A percentile compares a stretch with the other conserved stretches of the same genome.
Conservation (phyloP, 768 basidiomycete genomes). For the Filobasidium floriforme region DNA sequence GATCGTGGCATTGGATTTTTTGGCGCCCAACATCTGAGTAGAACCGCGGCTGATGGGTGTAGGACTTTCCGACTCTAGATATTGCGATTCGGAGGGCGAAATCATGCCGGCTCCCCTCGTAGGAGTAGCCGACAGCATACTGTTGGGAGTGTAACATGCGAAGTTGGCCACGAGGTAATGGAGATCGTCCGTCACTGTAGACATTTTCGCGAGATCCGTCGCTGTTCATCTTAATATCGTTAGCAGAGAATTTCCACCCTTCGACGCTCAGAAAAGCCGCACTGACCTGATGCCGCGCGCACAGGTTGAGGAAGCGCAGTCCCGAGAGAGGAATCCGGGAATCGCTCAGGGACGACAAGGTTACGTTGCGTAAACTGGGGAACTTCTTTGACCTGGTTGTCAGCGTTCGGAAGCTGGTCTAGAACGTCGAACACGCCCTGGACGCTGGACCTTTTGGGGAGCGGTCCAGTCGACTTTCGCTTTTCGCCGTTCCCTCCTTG, state of each 20-base stretch:
- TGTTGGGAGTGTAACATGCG: conserved; percentile 2
- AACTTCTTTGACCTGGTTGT: neutral
- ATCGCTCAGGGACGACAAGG: neutral
- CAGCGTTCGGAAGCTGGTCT: neutral
- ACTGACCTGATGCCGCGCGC: neutral
- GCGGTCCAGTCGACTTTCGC: neutral
- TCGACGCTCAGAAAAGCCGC: neutral
- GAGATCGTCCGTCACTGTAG: conserved; percentile 14
- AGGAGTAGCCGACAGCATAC: neutral
- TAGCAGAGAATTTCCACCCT: neutral
- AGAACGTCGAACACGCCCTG: conserved; percentile 31
- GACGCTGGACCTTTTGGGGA: conserved; percentile 39
- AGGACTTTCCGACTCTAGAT: conserved; percentile 29
- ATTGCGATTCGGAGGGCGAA: conserved; percentile 24
- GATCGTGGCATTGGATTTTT: conserved; percentile 20
- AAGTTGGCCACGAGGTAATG: conserved; percentile 3
- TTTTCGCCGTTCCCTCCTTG: neutral
- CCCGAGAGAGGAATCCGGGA: neutral
- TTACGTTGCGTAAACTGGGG: too few species aligned
- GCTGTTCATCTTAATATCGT: conserved; percentile 16
- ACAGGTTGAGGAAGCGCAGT: neutral
- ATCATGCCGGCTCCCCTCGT: neutral
- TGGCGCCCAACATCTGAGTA: conserved; percentile 25
- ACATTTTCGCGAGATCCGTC: conserved; percentile 20
- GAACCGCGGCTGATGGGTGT: conserved; percentile 34